These are phyloP conservation scores for Fusarium pininemorale DNA, from an alignment of 2,329 filamentous ascomycete genomes.

Conservation along the genomic window DNA sequence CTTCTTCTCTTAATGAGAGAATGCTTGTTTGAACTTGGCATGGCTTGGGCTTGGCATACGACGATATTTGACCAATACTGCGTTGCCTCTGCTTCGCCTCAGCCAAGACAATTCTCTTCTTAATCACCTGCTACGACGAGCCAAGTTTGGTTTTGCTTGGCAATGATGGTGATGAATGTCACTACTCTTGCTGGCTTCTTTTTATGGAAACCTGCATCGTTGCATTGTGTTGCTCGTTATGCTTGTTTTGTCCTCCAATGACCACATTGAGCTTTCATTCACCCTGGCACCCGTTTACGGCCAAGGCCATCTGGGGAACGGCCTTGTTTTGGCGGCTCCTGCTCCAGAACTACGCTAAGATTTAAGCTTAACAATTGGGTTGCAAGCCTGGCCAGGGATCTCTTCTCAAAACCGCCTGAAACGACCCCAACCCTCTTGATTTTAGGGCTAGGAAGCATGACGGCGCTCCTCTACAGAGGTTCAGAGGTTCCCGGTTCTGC, in stretches of 20 bases:
- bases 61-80: conserved; percentile 8
- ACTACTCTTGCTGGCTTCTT: neutral
- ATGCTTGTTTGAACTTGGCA: conserved; percentile 38
- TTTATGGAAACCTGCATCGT: conserved; percentile 12
- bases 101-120: conserved; percentile 19
- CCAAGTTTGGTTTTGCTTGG: conserved; percentile 15
- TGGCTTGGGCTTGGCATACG: conserved; percentile 32
- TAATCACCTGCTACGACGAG: conserved; percentile 31
- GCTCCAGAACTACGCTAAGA: conserved; percentile 25
- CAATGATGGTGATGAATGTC: conserved; percentile 13
- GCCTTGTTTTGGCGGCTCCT: conserved; percentile 22
- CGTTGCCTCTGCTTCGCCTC: conserved; percentile 25
- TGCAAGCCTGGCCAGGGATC: conserved; percentile 18
- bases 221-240: conserved; percentile 3
- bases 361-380: conserved; percentile 34
- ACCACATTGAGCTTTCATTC: neutral
- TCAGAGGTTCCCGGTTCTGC: neutral
- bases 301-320: neutral
- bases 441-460: neutral
- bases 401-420: conserved; percentile 8
- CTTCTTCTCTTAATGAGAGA: neutral
- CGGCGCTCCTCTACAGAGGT: neutral
- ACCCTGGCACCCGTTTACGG: neutral
- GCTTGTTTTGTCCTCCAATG: conserved; percentile 2
- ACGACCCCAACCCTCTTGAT: conserved; percentile 3